A percentile compares a stretch with the other conserved stretches of the same genome.
phyloP scores from a whole-genome alignment of 2,329 filamentous ascomycete genomes.

The Xylariaceae sp. region DNA sequence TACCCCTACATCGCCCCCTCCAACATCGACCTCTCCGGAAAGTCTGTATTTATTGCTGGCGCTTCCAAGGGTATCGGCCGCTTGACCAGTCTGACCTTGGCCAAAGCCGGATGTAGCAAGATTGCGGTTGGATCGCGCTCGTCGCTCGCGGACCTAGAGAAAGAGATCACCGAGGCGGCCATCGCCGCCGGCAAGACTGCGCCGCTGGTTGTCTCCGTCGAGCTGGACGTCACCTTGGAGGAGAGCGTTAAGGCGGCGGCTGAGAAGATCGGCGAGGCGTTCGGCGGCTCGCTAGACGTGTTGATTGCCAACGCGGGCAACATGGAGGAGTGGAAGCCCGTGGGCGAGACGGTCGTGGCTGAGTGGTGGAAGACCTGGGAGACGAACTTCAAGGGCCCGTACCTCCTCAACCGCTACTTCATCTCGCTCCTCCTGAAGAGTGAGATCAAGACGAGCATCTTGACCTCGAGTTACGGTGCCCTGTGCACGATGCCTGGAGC shows the following conservation, averaged over 20 bases:
- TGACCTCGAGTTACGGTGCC: conserved; percentile 37
- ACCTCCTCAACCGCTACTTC: conserved; percentile 25
- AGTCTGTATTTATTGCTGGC: conserved; percentile 42
- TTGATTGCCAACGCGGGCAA: conserved; percentile 39
- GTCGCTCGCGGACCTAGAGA: conserved; percentile 36
- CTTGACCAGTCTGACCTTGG: conserved; percentile 45
- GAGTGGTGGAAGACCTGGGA: conserved; percentile 29
- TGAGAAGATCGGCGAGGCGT: conserved; percentile 20
- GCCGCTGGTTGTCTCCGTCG: conserved; percentile 29
- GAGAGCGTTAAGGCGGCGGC: conserved; percentile 33
- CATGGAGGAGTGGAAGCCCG: conserved; percentile 31
- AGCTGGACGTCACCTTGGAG: conserved; percentile 33
- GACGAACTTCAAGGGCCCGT: conserved; percentile 28
- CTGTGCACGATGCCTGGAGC: conserved; percentile 30
- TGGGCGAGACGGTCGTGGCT: conserved; percentile 20
- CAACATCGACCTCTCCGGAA: conserved; percentile 19
- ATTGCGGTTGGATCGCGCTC: conserved; percentile 50
- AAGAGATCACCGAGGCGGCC: conserved; percentile 35
- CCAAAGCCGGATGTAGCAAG: conserved; percentile 41
- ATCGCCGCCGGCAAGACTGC: conserved; percentile 23
- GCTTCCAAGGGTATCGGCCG: conserved; percentile 46
- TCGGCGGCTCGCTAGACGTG: conserved; percentile 33
- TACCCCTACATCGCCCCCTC: conserved; percentile 29
- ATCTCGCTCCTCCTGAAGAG: conserved; percentile 27
- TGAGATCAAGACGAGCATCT: conserved; percentile 38